Evolutionary conservation across 768 basidiomycete genomes (phyloP).

Genomic region (Podaxis sp.): DNA sequence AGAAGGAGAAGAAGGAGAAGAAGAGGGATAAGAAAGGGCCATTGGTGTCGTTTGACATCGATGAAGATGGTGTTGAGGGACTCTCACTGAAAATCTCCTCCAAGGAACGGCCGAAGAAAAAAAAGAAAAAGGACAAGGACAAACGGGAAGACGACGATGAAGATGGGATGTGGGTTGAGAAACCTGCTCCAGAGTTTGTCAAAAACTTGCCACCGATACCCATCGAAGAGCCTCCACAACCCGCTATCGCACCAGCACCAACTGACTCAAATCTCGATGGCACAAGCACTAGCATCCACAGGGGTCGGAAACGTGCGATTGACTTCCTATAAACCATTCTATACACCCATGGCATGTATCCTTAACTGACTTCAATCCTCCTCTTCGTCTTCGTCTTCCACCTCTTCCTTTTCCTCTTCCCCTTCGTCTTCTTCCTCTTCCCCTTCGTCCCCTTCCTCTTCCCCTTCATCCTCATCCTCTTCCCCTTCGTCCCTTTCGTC

Average conservation of each 20-base stretch:
- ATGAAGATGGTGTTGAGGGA: slow-evolving; percentile 54
- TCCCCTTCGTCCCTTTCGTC: slow-evolving; percentile 16
- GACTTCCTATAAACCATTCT: slow-evolving; percentile 62
- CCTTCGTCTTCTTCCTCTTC: slow-evolving; percentile 23
- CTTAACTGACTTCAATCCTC: slow-evolving; percentile 25
- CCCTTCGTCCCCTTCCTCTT: slow-evolving; percentile 23
- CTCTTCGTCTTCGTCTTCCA: slow-evolving; percentile 29
- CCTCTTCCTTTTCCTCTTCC: slow-evolving; percentile 30
- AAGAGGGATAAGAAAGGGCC: slow-evolving; percentile 44
- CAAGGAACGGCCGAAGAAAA: slow-evolving; percentile 43
- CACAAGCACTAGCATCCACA: slow-evolving; percentile 21
- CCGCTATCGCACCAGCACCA: neutral
- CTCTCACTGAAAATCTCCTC: slow-evolving; percentile 30
- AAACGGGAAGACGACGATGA: slow-evolving; percentile 32
- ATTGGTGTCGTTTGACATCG: slow-evolving; percentile 77
- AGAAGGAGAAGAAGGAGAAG: slow-evolving; percentile 43
- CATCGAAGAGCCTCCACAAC: neutral
- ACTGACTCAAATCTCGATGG: slow-evolving; percentile 22
- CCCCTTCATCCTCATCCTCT: slow-evolving; percentile 29
- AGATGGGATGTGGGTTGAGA: slow-evolving; percentile 71
- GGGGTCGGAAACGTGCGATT: slow-evolving; percentile 67
- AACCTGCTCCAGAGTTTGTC: slow-evolving; percentile 43
- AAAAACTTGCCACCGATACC: slow-evolving; percentile 30
- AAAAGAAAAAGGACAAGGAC: slow-evolving; percentile 44
- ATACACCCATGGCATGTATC: slow-evolving; percentile 1